phyloP scores from a whole-genome alignment of 805 yeast species.

The Nakazawaea populi region DNA sequence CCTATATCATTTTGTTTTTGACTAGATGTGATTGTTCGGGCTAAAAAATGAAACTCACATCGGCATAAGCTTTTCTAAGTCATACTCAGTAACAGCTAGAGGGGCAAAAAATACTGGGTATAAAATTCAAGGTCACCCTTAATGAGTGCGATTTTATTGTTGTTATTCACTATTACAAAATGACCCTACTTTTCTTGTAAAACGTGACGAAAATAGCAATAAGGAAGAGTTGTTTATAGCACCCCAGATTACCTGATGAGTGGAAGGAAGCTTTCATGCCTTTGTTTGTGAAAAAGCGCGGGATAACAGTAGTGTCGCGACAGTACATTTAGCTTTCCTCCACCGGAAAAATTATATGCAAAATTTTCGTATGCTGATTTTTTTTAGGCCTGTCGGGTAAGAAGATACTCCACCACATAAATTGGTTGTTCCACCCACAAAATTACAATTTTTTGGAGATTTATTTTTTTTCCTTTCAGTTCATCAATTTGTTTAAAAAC shows the following conservation, averaged over 20 bases:
- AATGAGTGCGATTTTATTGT: too few species aligned
- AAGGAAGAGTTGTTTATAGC: too few species aligned
- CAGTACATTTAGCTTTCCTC: not conserved
- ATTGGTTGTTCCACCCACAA: slow-evolving; percentile 1
- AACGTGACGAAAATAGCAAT: too few species aligned
- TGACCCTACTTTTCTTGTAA: too few species aligned
- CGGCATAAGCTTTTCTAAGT: too few species aligned
- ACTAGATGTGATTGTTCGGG: too few species aligned
- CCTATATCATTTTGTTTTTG: too few species aligned
- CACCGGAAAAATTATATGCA: not conserved
- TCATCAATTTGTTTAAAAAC: not conserved
- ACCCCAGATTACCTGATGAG: not conserved
- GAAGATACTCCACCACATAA: not conserved
- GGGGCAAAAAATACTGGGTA: too few species aligned
- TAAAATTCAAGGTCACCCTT: too few species aligned
- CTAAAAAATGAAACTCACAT: too few species aligned
- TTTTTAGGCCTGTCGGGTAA: not conserved
- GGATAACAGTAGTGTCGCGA: not conserved
- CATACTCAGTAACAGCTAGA: too few species aligned
- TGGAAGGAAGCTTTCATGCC: not conserved
- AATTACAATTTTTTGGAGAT: not conserved
- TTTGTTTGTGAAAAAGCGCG: not conserved
- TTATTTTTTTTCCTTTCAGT: not conserved
- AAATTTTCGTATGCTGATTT: not conserved
- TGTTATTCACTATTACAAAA: too few species aligned